Base-by-base conservation (phyloP, 2,329 filamentous ascomycete species). In the Neonectria sp. region DNA sequence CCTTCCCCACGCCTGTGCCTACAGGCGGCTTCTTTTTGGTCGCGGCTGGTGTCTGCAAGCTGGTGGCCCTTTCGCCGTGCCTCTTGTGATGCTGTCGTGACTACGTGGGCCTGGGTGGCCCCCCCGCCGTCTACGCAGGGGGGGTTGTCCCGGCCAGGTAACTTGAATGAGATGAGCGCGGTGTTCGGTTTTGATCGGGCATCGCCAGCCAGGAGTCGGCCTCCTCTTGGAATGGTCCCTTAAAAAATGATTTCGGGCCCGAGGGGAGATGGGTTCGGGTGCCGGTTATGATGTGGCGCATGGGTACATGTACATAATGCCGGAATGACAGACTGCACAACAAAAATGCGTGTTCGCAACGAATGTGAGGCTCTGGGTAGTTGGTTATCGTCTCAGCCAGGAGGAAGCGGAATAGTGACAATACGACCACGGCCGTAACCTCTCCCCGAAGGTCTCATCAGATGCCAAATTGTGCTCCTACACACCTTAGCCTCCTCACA, bases 301-400 rank as follows among this genome's bases (percentile, higher is more conserved):
- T 68, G 71, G 72, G 60, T 67, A 53, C 70, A 71, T 76, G 73
- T 76, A 76, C 65, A 72, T 74, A 71, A 76, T 74, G 72, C 71
- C 73, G 69, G 71, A 76, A 76, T 75, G 75, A 73, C 65, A 62
- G 60, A 73, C 67, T 71, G 71, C 63, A 70, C 49, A 57, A 53
- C 53, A 33, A 43, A 51, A 45, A 33, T 43, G 59, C 35, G 51
- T 55, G 27, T 27, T 43, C 9, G 24, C 33, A 15, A 43, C 35
- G 9, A 43, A n/a, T 17, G n/a, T 53, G 55, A 61, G 52, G 49
- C 27, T 45, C 33, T 27, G 31, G 25, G 15, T 25, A 45, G 46
- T 45, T 24, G 37, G 13, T 24, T 45, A 21, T 13, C 27, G 3
- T 53, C 12, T 24, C n/a, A 21, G n/a, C 37, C 5, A 45, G 11